Conservation (phyloP, 192 early-diverging fungal genomes). For the Chytriomyces sp. region DNA sequence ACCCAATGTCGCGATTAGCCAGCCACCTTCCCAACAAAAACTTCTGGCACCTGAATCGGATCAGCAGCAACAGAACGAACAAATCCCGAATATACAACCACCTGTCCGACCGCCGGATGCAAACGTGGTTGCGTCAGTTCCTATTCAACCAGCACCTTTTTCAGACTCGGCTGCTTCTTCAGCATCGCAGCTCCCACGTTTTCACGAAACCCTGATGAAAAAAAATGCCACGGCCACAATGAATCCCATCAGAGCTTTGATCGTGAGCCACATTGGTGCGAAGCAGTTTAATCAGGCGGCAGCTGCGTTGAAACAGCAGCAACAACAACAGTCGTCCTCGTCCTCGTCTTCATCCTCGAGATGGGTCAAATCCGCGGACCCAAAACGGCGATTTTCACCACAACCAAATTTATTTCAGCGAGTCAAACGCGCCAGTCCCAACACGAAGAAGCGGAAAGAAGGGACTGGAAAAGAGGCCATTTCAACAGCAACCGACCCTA, state of each 20-base stretch:
- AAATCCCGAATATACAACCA: not conserved
- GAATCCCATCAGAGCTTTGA: conserved; percentile 31
- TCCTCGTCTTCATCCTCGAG: no score
- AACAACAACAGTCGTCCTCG: not conserved
- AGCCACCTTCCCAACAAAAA: not conserved
- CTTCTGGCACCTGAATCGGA: not conserved
- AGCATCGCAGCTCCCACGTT: not conserved
- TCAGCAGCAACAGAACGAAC: not conserved
- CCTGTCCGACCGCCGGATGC: no score
- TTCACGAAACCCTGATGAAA: not conserved
- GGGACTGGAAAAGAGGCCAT: not conserved
- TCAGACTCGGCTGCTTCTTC: not conserved
- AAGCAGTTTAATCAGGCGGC: conserved; percentile 9
- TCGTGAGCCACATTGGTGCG: conserved; percentile 23
- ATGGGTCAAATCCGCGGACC: no score
- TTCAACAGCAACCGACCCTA: not conserved
- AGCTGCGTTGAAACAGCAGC: not conserved
- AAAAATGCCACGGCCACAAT: not conserved
- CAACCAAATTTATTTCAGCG: not conserved
- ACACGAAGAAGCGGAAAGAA: conserved; percentile 17
- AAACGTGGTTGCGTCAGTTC: no score
- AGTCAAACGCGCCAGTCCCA: not conserved
- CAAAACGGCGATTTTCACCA: no score
- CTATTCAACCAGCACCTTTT: no score
- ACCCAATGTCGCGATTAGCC: no score